These are phyloP conservation scores for Fomitopsis pinicola DNA, from an alignment of 1,284 basidiomycete species.

Conservation along the genomic window DNA sequence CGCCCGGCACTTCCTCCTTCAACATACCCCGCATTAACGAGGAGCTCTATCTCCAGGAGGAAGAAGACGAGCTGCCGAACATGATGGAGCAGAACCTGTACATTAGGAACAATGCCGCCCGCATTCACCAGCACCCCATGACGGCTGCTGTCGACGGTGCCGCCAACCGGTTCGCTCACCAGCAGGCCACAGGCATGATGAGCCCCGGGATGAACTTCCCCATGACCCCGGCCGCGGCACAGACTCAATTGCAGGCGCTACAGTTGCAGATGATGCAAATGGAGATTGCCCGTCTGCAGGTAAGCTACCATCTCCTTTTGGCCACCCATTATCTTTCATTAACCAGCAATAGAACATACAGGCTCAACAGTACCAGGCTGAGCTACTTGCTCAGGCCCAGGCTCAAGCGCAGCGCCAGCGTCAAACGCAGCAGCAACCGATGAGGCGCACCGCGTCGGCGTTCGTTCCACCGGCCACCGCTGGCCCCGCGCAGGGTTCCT, in stretches of 20 bases:
- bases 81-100: conserved; percentile 44
- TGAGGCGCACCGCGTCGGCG: conserved; percentile 17
- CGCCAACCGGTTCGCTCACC: conserved; percentile 59
- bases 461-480: conserved; percentile 64
- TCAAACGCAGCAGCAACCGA: conserved; percentile 11
- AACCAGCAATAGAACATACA: conserved; percentile 37
- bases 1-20: conserved; percentile 54
- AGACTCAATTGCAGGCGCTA: conserved; percentile 51
- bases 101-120: conserved; percentile 32
- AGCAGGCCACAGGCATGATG: conserved; percentile 40
- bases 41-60: conserved; percentile 45
- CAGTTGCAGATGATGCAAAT: conserved; percentile 82
- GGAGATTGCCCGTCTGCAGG: conserved; percentile 76
- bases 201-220: conserved; percentile 48
- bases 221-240: conserved; percentile 34
- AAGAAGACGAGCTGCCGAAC: conserved; percentile 55
- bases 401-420: conserved; percentile 27
- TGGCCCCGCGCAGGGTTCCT: conserved; percentile 57
- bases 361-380: conserved; percentile 57
- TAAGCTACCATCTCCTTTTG: conserved; percentile 26
- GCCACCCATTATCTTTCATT: neutral
- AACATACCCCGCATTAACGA: conserved; percentile 47
- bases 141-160: conserved; percentile 67
- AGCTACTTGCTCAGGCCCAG: conserved; percentile 46
- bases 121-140: conserved; percentile 47